Percentiles rank a stretch among this genome's conserved stretches.
Conservation (phyloP, 2,329 filamentous ascomycete genomes). For the Cytospora leucostoma region DNA sequence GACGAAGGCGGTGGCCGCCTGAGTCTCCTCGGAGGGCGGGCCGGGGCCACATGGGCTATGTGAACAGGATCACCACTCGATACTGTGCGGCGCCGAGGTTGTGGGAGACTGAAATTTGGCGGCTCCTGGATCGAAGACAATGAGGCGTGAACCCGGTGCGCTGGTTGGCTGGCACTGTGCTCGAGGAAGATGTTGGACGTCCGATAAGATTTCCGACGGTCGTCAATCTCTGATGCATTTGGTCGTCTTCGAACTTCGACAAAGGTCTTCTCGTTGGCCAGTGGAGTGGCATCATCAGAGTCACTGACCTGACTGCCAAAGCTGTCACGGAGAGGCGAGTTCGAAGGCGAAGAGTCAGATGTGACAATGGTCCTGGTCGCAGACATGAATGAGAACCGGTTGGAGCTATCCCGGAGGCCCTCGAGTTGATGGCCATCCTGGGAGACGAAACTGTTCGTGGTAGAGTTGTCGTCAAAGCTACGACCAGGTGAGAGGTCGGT, state of each 20-base stretch:
- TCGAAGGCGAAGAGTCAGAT: conserved; percentile 60
- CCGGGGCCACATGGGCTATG: conserved; percentile 8
- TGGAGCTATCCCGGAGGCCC: conserved; percentile 55
- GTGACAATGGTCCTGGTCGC: conserved; percentile 62
- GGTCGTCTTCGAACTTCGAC: conserved; percentile 48
- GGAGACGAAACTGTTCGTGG: conserved; percentile 58
- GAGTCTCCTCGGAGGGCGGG: conserved; percentile 28
- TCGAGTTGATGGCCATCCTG: conserved; percentile 62
- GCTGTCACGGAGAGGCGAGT: conserved; percentile 56
- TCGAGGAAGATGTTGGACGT: conserved; percentile 48
- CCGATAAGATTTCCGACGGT: conserved; percentile 55
- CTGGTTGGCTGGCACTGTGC: conserved; percentile 32
- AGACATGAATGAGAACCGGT: conserved; percentile 61
- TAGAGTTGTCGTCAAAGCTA: conserved; percentile 56
- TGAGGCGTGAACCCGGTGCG: conserved; percentile 22
- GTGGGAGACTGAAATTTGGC: conserved; percentile 57
- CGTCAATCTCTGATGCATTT: conserved; percentile 53
- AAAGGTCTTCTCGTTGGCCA: conserved; percentile 16
- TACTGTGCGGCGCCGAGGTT: conserved; percentile 34
- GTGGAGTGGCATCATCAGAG: conserved; percentile 35
- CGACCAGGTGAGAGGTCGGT: conserved; percentile 42
- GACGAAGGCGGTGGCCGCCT: conserved; percentile 48
- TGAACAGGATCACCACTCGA: conserved; percentile 22
- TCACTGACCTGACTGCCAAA: conserved; percentile 43
- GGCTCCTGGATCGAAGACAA: conserved; percentile 35